These are phyloP conservation scores for Wallacemonas sp. DNA, from an alignment of 208 protist genomes.

Conservation along the genomic window DNA sequence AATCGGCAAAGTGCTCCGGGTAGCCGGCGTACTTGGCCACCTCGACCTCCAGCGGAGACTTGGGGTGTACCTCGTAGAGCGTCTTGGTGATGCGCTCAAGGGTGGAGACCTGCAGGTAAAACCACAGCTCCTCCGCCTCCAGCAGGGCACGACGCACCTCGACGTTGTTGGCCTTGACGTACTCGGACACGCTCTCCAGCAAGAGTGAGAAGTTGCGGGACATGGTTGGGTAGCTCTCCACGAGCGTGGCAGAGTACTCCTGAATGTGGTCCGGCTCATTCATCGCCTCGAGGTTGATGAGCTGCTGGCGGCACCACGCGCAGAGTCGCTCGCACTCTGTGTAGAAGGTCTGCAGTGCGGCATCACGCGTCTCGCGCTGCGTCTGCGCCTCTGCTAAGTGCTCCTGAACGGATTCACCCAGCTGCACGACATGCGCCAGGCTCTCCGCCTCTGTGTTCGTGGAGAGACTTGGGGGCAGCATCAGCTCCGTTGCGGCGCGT, in stretches of 20 bases:
- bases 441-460: background rate
- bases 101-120: slow-evolving; percentile 78
- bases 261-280: slow-evolving; percentile 86
- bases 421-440: slow-evolving; percentile 1
- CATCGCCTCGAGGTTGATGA: slow-evolving; percentile 86
- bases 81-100: slow-evolving; percentile 74
- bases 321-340: slow-evolving; percentile 65
- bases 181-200: slow-evolving; percentile 51
- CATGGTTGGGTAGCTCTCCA: slow-evolving; percentile 83
- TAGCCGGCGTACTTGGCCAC: slow-evolving; percentile 65
- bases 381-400: slow-evolving; percentile 33
- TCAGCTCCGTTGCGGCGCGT: background rate
- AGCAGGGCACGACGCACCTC: slow-evolving; percentile 62
- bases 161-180: slow-evolving; percentile 48
- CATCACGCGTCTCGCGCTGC: slow-evolving; percentile 36
- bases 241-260: slow-evolving; percentile 78
- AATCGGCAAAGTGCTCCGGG: slow-evolving; percentile 35
- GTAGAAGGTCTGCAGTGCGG: slow-evolving; percentile 42
- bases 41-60: slow-evolving; percentile 69
- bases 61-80: slow-evolving; percentile 81
- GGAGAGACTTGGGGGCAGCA: slow-evolving; percentile 2
- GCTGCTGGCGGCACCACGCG: slow-evolving; percentile 86
- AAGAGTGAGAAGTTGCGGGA: slow-evolving; percentile 76
- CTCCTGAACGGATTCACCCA: slow-evolving; percentile 17
- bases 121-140: slow-evolving; percentile 83